phyloP scores from a whole-genome alignment of 352 stramenopile species.

The Phytopythium ostracodes region DNA sequence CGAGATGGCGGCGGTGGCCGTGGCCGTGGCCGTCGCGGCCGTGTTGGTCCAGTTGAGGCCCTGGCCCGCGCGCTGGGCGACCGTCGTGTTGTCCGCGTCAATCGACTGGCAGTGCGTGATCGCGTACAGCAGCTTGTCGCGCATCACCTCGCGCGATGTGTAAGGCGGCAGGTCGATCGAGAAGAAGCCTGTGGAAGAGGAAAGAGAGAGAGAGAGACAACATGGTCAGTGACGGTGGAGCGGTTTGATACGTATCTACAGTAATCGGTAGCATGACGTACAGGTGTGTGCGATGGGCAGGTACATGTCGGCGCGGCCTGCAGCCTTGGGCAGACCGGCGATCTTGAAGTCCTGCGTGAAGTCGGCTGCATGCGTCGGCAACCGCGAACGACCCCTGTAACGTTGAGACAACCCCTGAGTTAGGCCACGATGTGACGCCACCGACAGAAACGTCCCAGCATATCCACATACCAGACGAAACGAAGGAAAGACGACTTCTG shows the following conservation, averaged over 20 bases:
- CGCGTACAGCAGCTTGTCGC: slow-evolving; percentile 82
- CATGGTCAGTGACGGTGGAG: background rate
- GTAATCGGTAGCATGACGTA: slow-evolving; percentile 20
- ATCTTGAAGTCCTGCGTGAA: slow-evolving; percentile 91
- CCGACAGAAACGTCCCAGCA: background rate
- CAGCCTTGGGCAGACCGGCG: slow-evolving; percentile 74
- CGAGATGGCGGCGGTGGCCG: slow-evolving; percentile 50
- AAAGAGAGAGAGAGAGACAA: slow-evolving; percentile 1
- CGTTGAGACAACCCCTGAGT: background rate
- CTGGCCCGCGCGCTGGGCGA: slow-evolving; percentile 83
- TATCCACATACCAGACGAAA: slow-evolving; percentile 69
- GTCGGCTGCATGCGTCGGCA: slow-evolving; percentile 87
- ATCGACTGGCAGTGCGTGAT: slow-evolving; percentile 88
- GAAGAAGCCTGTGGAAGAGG: slow-evolving; percentile 62
- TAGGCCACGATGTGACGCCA: slow-evolving; percentile 4
- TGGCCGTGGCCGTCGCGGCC: slow-evolving; percentile 24
- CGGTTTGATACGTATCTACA: background rate
- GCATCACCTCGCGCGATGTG: slow-evolving; percentile 70
- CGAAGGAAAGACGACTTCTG: slow-evolving; percentile 89
- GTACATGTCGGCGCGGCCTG: slow-evolving; percentile 72
- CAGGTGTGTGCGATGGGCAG: slow-evolving; percentile 85
- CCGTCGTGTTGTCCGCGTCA: slow-evolving; percentile 85
- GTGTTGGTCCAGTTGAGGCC: slow-evolving; percentile 81
- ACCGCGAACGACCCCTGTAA: slow-evolving; percentile 65
- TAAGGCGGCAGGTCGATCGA: slow-evolving; percentile 85